A percentile compares a stretch with the other conserved stretches of the same genome.
phyloP scores from a whole-genome alignment of 164 flowering plant species.

The Cinnamomum micranthum region DNA sequence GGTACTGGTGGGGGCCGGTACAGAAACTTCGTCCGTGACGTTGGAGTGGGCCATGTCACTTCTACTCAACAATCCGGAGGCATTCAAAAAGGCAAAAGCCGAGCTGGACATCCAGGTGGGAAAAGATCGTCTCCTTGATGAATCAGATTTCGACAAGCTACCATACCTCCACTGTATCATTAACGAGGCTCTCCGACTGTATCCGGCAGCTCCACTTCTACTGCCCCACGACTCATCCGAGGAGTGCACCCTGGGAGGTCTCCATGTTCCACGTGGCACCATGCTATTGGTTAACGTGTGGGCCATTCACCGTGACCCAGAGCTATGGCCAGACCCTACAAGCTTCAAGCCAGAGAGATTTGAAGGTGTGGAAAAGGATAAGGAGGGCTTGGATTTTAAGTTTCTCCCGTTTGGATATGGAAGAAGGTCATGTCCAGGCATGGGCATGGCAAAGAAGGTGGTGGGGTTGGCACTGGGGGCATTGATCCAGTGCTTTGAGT shows the following conservation, averaged over 20 bases:
- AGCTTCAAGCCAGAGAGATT: slow-evolving; percentile 55
- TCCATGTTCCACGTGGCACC: slow-evolving; percentile 34
- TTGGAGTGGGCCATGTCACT: slow-evolving; percentile 52
- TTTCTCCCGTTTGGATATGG: slow-evolving; percentile 19
- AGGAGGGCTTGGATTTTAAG: slow-evolving; percentile 8
- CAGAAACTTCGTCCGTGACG: slow-evolving; percentile 30
- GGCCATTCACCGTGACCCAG: slow-evolving; percentile 46
- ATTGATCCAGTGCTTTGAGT: slow-evolving; percentile 9
- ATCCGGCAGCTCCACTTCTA: slow-evolving; percentile 39
- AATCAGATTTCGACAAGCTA: slow-evolving; percentile 34
- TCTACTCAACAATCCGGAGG: slow-evolving; percentile 33
- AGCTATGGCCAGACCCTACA: slow-evolving; percentile 43
- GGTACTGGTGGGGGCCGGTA: slow-evolving; percentile 37
- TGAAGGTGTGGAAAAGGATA: slow-evolving; percentile 5
- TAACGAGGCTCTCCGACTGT: slow-evolving; percentile 40
- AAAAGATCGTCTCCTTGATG: slow-evolving; percentile 29
- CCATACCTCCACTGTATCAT: slow-evolving; percentile 34
- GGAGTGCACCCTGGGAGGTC: slow-evolving; percentile 33
- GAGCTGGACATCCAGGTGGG: slow-evolving; percentile 36
- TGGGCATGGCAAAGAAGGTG: slow-evolving; percentile 9
- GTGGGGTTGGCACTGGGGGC: slow-evolving; percentile 16
- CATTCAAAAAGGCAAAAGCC: slow-evolving; percentile 18
- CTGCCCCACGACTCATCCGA: slow-evolving; percentile 40
- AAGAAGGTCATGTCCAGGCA: slow-evolving; percentile 28
- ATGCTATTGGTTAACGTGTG: slow-evolving; percentile 39